These are phyloP conservation scores for Melastoma candidum DNA, from an alignment of 441 rosid species.

Conservation along the genomic window DNA sequence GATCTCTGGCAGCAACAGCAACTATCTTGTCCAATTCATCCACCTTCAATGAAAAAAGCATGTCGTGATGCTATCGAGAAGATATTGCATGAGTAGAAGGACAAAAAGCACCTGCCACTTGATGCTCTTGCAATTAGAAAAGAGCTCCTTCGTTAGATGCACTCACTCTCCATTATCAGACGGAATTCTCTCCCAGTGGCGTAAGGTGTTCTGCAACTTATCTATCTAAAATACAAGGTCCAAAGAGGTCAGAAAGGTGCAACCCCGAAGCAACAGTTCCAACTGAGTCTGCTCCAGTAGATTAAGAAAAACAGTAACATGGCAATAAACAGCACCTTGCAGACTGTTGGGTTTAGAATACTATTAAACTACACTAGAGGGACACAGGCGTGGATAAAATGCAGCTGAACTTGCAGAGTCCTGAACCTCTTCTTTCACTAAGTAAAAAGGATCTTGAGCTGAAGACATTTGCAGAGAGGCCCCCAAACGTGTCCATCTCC, in stretches of 20 bases:
- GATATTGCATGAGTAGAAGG: background rate
- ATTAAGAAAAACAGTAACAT: background rate
- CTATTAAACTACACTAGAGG: background rate
- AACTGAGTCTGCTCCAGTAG: background rate
- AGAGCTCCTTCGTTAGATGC: constrained; percentile 57
- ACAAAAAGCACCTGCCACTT: constrained; percentile 83
- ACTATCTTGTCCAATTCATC: constrained; percentile 92
- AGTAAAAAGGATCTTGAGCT: constrained; percentile 93
- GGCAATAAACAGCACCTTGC: background rate
- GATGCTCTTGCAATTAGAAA: constrained; percentile 76
- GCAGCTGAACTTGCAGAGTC: constrained; percentile 56
- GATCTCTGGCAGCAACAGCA: constrained; percentile 82
- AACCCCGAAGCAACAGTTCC: background rate
- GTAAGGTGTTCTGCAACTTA: constrained; percentile 78
- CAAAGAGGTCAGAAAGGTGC: constrained; percentile 9
- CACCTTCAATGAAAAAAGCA: constrained; percentile 78
- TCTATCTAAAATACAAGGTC: constrained; percentile 46
- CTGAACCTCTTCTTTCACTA: constrained; percentile 95
- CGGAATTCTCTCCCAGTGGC: constrained; percentile 71
- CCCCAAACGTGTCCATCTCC: too few species aligned
- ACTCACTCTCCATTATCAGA: constrained; percentile 53
- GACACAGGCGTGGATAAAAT: background rate
- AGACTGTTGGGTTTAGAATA: background rate
- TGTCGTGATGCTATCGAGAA: constrained; percentile 26
- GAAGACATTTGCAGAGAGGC: constrained; percentile 46